Percentiles rank a stretch among this genome's conserved stretches.
These are phyloP conservation scores for Dictyostelium citrinum DNA, from an alignment of 78 protist species.

Conservation along the genomic window DNA sequence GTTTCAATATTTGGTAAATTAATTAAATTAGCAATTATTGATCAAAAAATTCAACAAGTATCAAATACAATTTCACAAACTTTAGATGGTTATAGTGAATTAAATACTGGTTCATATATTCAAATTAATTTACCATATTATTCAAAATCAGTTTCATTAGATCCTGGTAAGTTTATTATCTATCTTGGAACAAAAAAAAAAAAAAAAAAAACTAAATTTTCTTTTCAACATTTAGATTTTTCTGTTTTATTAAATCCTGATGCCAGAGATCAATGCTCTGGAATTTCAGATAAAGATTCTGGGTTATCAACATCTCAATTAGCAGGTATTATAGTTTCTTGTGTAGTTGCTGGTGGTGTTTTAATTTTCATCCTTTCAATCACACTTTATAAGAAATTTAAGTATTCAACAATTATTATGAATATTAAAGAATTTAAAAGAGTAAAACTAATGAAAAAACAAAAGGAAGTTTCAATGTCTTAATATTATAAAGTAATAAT, in stretches of 20 bases:
- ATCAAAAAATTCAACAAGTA: not conserved
- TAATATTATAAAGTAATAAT: not conserved
- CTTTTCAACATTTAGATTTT: not conserved
- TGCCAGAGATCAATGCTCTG: not conserved
- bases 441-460: not conserved
- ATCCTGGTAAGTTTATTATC: not conserved
- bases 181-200: too few relatives aligned
- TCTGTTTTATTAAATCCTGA: not conserved
- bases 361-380: not conserved
- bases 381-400: not conserved
- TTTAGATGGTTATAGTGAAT: not conserved
- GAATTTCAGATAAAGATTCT: not conserved
- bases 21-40: not conserved
- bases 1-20: not conserved
- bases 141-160: not conserved
- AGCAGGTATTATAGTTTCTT: not conserved
- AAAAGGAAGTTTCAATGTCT: not conserved
- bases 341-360: not conserved
- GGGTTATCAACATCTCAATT: not conserved
- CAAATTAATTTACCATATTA: not conserved
- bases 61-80: not conserved
- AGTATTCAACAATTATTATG: not conserved
- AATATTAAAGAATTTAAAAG: not conserved
- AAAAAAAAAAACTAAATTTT: too few relatives aligned
- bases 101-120: not conserved